These are phyloP conservation scores for Plasmodium gallinaceum DNA, from an alignment of 169 alveolate genomes.

Conservation along the genomic window DNA sequence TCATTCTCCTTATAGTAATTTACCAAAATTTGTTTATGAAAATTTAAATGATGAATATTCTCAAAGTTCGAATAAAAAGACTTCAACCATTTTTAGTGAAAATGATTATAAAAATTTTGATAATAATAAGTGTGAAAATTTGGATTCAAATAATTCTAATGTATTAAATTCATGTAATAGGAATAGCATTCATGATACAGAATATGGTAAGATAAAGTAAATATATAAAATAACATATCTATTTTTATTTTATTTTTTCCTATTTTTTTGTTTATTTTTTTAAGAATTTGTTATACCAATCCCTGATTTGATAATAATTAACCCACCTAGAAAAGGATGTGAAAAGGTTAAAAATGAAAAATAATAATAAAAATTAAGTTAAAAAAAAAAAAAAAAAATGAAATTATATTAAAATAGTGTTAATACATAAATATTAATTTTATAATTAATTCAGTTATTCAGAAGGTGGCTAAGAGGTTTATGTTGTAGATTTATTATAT, in stretches of 20 bases:
- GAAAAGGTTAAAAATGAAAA: constrained; percentile 59
- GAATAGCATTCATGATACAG: not conserved
- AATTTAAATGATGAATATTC: constrained; percentile 25
- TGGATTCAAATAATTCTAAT: not conserved
- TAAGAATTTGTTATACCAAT: constrained; percentile 72
- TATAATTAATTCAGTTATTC: constrained; percentile 28
- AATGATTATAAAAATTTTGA: constrained; percentile 3
- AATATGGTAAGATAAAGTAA: constrained; percentile 33
- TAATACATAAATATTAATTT: not conserved
- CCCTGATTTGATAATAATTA: constrained; percentile 68
- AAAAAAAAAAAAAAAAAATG: not conserved
- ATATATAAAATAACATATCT: not conserved
- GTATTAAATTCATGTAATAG: constrained; percentile 1
- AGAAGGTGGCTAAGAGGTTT: constrained; percentile 76
- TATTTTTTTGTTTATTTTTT: not conserved
- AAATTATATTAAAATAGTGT: not conserved
- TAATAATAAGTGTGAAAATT: constrained; percentile 8
- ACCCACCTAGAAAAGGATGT: constrained; percentile 77
- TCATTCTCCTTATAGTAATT: constrained; percentile 61
- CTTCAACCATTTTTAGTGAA: not conserved
- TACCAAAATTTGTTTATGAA: constrained; percentile 54
- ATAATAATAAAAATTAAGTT: constrained; percentile 1
- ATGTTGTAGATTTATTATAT: constrained; percentile 46
- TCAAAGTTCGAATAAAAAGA: not conserved
- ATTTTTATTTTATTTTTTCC: constrained; percentile 15